phyloP scores from a whole-genome alignment of 2,329 filamentous ascomycete species.

The Colletotrichum sp. region DNA sequence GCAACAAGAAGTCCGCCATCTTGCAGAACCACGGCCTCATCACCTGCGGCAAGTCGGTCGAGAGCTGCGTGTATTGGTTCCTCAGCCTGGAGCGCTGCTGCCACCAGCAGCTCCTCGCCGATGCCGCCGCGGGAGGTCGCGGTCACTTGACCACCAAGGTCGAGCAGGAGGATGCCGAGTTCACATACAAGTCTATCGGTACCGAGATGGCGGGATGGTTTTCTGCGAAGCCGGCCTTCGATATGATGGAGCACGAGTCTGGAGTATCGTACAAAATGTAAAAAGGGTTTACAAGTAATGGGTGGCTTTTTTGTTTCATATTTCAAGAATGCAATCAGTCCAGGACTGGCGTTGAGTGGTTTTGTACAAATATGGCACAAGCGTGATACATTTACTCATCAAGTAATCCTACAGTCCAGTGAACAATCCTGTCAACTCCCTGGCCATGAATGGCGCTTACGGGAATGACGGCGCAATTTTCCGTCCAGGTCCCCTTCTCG shows the following conservation, averaged over 20 bases:
- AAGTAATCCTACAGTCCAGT: conserved; percentile 74
- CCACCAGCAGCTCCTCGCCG: conserved; percentile 55
- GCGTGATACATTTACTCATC: conserved; percentile 44
- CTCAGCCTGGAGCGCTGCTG: conserved; percentile 54
- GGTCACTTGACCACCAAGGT: conserved; percentile 72
- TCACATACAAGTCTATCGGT: conserved; percentile 71
- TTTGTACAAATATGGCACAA: conserved; percentile 2
- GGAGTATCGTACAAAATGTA: conserved; percentile 9
- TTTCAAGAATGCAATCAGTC: not conserved
- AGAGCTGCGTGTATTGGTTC: conserved; percentile 60
- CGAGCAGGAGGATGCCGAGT: conserved; percentile 69
- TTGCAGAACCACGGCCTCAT: conserved; percentile 62
- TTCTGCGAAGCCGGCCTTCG: conserved; percentile 73
- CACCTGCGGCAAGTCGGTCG: conserved; percentile 54
- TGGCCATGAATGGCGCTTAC: conserved; percentile 90
- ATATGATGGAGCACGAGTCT: conserved; percentile 45
- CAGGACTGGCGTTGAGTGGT: not conserved
- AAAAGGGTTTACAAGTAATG: not conserved
- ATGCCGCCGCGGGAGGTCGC: conserved; percentile 64
- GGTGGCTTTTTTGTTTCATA: not conserved
- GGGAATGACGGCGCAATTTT: conserved; percentile 75
- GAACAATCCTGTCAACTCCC: conserved; percentile 77
- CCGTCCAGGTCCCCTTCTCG: conserved; percentile 56
- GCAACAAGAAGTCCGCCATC: conserved; percentile 54
- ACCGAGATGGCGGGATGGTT: conserved; percentile 70